Conservation (phyloP, 2,329 filamentous ascomycete species). For the Ophiostoma perfectum region DNA sequence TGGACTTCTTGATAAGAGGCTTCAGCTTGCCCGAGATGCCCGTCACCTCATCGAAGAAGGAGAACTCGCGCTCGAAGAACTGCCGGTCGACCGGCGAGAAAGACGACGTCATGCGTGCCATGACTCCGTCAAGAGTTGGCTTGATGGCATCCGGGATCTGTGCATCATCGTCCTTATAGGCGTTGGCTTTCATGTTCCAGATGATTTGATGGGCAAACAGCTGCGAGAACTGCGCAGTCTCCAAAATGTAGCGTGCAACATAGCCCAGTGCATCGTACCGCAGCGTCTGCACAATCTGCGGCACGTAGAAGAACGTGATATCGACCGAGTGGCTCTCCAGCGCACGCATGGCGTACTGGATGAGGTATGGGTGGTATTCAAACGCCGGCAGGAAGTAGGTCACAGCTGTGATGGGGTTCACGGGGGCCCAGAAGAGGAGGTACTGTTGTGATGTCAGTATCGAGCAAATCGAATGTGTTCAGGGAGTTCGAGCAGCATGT, state of each 20-base stretch:
- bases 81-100: conserved; percentile 72
- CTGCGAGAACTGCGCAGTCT: conserved; percentile 96
- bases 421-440: conserved; percentile 83
- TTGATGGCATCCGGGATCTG: conserved; percentile 89
- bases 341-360: conserved; percentile 95
- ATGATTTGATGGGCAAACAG: conserved; percentile 98
- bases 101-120: conserved; percentile 72
- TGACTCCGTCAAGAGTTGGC: conserved; percentile 86
- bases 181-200: conserved; percentile 99
- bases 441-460: conserved; percentile 48
- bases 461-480: conserved; percentile 21
- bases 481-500: no score
- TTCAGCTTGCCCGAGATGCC: conserved; percentile 92
- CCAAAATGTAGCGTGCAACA: conserved; percentile 91
- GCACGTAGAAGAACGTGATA: conserved; percentile 97
- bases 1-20: conserved; percentile 83
- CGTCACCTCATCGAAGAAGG: conserved; percentile 98
- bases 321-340: conserved; percentile 93
- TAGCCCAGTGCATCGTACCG: conserved; percentile 92
- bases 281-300: conserved; percentile 92
- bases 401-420: conserved; percentile 88
- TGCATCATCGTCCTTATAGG: conserved; percentile 94
- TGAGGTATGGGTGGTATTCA: conserved; percentile 82
- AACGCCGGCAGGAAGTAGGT: conserved; percentile 91
- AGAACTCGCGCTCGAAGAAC: conserved; percentile 92